Evolutionary conservation across 2,329 filamentous ascomycete species (phyloP), one percentile per base, ranked within the genome.

Genomic region (Aspergillus sp.): DNA sequence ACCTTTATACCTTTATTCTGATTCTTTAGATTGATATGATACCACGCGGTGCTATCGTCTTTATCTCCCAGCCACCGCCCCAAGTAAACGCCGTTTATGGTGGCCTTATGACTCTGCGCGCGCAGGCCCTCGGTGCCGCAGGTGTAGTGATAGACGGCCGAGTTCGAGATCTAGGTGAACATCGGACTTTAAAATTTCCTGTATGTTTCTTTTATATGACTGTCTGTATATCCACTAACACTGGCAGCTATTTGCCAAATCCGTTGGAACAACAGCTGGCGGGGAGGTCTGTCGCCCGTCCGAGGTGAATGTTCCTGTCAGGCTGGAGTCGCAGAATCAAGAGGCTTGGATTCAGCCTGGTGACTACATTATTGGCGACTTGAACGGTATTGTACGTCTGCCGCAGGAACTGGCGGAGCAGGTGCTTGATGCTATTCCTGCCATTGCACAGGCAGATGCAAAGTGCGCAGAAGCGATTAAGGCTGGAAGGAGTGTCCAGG

Each of bases 141-240:
- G 82, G 82, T 1, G 77, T 78, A 3, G 72, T 84, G 12, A 77
- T 84, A 33, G 82, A 84, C 64, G 82, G 82, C 3, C 73, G 80
- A 4, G 74, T 83, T 54, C 76, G 82, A 9, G 82, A 84, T 63
- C 67, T 84, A 24, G 75, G 82, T 60, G 82, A 84, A 69, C 82
- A 84, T 64, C 77, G 81, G 6, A 79, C 75, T 20, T 66, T 83
- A 19, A 49, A 50, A 0, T 62, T 58, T n/a, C 60, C 57, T 6
- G 55, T 61, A 47, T 9, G 49, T 27, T 15, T 15, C 24, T 41
- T 27, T 15, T 57, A 27, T 22, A 13, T 40, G 5, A 15, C 0
- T 40, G 3, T 4, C 33, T 11, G 4, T 37, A 45, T 8, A 5
- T 19, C 15, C 34, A 49, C 19, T 27, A 33, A 40, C 34, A 19